These are phyloP conservation scores for Cryptococcus deneoformans DNA, from an alignment of 1,284 basidiomycete species.

Conservation along the genomic window DNA sequence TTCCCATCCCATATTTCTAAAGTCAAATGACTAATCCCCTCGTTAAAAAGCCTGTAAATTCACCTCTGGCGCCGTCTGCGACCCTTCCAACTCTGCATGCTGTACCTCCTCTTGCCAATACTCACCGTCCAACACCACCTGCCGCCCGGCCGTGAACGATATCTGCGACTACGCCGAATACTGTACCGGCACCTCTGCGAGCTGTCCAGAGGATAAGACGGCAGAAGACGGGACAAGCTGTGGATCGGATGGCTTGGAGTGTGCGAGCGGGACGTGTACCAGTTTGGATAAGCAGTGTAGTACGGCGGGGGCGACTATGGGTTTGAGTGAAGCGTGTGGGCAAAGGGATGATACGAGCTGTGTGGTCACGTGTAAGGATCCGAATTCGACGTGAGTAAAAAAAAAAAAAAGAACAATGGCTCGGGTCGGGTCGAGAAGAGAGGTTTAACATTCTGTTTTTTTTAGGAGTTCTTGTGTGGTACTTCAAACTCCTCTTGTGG, in stretches of 20 bases:
- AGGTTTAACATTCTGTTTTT: not conserved
- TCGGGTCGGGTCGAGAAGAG: not conserved
- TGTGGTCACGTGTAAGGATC: slow-evolving; percentile 77
- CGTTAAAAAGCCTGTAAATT: slow-evolving; percentile 65
- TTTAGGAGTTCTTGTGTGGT: slow-evolving; percentile 63
- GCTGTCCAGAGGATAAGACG: slow-evolving; percentile 69
- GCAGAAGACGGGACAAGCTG: slow-evolving; percentile 68
- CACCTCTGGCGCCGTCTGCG: slow-evolving; percentile 67
- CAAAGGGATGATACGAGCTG: slow-evolving; percentile 64
- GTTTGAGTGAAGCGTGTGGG: slow-evolving; percentile 65
- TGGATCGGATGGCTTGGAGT: slow-evolving; percentile 63
- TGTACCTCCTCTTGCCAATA: slow-evolving; percentile 71
- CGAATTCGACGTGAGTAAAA: slow-evolving; percentile 48
- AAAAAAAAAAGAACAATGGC: too few relatives aligned
- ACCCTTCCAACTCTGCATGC: slow-evolving; percentile 72
- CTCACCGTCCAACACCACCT: slow-evolving; percentile 61
- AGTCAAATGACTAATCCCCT: not conserved
- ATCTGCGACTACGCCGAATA: slow-evolving; percentile 73
- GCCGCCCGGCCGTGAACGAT: slow-evolving; percentile 65
- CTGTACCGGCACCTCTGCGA: slow-evolving; percentile 70
- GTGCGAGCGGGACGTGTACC: slow-evolving; percentile 80
- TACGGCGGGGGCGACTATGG: slow-evolving; percentile 65
- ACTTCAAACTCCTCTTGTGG: slow-evolving; percentile 69
- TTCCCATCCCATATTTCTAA: not conserved
- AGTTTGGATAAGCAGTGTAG: slow-evolving; percentile 75